Evolutionary conservation across 495 filamentous ascomycete species (phyloP).

Genomic region (Talaromyces borbonicus): DNA sequence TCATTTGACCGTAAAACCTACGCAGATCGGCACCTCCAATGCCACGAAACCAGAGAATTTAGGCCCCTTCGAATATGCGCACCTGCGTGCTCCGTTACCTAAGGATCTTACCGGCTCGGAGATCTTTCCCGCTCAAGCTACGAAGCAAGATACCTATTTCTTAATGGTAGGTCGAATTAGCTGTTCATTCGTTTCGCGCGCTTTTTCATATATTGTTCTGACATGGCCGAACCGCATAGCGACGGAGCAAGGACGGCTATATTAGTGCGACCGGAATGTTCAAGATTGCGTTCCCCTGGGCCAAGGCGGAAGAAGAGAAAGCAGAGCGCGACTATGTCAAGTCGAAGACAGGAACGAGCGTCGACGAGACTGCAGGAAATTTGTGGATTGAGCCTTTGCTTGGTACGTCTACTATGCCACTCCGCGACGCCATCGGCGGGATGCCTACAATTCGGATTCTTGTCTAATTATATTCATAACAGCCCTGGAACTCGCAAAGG

Average conservation of each 20-base stretch:
- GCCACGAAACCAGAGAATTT: slow-evolving; percentile 59
- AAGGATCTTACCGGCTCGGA: slow-evolving; percentile 77
- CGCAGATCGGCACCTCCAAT: slow-evolving; percentile 53
- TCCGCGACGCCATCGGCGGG: neutral
- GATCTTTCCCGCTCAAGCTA: slow-evolving; percentile 64
- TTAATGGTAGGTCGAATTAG: slow-evolving; percentile 60
- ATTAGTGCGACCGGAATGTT: slow-evolving; percentile 98
- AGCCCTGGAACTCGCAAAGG: slow-evolving; percentile 78
- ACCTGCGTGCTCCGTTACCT: slow-evolving; percentile 83
- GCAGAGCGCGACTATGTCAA: slow-evolving; percentile 82
- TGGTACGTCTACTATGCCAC: slow-evolving; percentile 38
- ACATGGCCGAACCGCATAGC: slow-evolving; percentile 43
- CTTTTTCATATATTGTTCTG: no score
- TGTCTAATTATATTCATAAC: slow-evolving; percentile 8
- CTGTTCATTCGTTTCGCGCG: no score
- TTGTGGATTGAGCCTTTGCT: slow-evolving; percentile 85
- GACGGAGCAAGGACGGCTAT: slow-evolving; percentile 87
- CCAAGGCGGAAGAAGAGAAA: slow-evolving; percentile 72
- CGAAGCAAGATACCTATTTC: slow-evolving; percentile 74
- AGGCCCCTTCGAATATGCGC: slow-evolving; percentile 89
- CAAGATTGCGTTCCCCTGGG: slow-evolving; percentile 96
- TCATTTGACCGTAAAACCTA: slow-evolving; percentile 69
- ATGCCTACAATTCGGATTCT: no score
- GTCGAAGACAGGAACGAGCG: slow-evolving; percentile 60
- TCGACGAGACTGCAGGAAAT: slow-evolving; percentile 91